These are phyloP conservation scores for Lotus japonicus DNA, from an alignment of 306 rosid species.

Conservation along the genomic window DNA sequence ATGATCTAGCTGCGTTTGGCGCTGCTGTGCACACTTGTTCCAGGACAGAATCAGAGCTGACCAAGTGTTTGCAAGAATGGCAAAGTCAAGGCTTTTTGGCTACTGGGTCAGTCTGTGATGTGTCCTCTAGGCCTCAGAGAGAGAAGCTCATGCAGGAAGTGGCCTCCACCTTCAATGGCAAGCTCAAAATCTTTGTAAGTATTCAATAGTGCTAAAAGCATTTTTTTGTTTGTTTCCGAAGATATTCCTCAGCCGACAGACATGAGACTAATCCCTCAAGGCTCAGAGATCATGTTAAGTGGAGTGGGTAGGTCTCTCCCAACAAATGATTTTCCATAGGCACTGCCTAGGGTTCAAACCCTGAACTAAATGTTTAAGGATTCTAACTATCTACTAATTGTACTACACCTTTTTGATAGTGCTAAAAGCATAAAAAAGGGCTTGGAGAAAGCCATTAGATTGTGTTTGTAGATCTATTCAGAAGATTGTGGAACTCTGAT, in stretches of 20 bases:
- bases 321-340: no score
- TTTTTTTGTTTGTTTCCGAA: no score
- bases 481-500: not conserved
- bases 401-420: no score
- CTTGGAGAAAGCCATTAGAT: not conserved
- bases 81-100: conserved; percentile 47
- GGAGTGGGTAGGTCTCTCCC: no score
- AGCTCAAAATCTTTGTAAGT: conserved; percentile 62
- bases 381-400: no score
- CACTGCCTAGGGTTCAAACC: no score
- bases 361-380: no score
- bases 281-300: no score
- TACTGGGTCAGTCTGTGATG: conserved; percentile 68
- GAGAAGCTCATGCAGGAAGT: conserved; percentile 53
- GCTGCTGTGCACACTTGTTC: conserved; percentile 78
- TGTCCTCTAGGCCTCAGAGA: conserved; percentile 47
- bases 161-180: conserved; percentile 44
- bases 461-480: not conserved
- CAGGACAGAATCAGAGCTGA: conserved; percentile 60
- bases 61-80: conserved; percentile 61
- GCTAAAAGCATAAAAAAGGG: not conserved
- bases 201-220: no score
- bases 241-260: no score
- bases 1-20: conserved; percentile 68
- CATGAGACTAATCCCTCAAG: no score